A percentile compares a stretch with the other conserved stretches of the same genome.
These are phyloP conservation scores for Saturnispora zaruensis DNA, from an alignment of 805 yeast species.

Conservation along the genomic window DNA sequence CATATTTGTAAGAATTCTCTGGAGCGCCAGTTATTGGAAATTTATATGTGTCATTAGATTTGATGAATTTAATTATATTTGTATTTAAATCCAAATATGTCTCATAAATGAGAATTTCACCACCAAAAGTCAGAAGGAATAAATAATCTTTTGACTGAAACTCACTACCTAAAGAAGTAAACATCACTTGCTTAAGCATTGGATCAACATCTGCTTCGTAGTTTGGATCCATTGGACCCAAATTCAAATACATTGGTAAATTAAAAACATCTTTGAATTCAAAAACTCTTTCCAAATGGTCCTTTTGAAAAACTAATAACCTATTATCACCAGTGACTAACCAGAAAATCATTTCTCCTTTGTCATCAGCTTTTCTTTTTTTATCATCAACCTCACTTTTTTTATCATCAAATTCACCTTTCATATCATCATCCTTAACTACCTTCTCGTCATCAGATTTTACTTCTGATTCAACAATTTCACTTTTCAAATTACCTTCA, in stretches of 20 bases:
- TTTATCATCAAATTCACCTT: constrained; percentile 7
- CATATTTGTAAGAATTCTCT: constrained; percentile 62
- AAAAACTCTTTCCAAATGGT: constrained; percentile 44
- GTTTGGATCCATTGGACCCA: constrained; percentile 41
- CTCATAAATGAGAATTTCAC: constrained; percentile 65
- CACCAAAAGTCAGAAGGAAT: constrained; percentile 69
- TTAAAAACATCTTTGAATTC: constrained; percentile 43
- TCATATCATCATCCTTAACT: too few species aligned
- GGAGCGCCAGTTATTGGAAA: constrained; percentile 67
- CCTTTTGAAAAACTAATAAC: constrained; percentile 52
- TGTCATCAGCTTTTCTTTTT: constrained; percentile 7
- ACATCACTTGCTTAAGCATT: constrained; percentile 57
- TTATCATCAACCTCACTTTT: background rate
- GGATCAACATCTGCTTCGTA: constrained; percentile 58
- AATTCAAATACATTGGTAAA: constrained; percentile 35
- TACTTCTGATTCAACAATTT: constrained; percentile 11
- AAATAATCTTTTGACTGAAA: constrained; percentile 50
- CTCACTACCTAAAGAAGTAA: constrained; percentile 56
- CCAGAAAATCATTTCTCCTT: constrained; percentile 42
- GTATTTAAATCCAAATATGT: constrained; percentile 34
- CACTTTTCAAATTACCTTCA: constrained; percentile 18
- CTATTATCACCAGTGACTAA: constrained; percentile 73
- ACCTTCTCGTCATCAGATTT: background rate
- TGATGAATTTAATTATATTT: constrained; percentile 34
- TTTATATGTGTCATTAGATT: constrained; percentile 36